These are phyloP conservation scores for Lentinula boryana DNA, from an alignment of 768 basidiomycete species.

Conservation along the genomic window DNA sequence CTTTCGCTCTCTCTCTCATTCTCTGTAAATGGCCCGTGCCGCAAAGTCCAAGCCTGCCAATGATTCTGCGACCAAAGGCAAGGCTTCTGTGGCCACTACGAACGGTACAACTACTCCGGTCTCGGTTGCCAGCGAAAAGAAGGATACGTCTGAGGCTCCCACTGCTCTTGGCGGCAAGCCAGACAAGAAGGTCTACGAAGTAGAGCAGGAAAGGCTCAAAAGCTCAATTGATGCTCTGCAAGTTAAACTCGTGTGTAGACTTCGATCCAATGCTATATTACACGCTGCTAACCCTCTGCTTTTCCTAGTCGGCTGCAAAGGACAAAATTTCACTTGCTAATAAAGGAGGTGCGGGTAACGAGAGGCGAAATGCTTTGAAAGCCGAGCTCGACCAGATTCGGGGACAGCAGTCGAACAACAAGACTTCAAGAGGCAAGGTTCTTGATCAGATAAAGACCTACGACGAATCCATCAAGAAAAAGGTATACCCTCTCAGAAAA, in stretches of 20 bases:
- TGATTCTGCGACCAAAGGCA: conserved; percentile 33
- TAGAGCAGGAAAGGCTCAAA: conserved; percentile 79
- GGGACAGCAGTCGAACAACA: conserved; percentile 71
- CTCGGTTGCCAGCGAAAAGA: conserved; percentile 28
- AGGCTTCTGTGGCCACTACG: conserved; percentile 31
- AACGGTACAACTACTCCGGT: conserved; percentile 46
- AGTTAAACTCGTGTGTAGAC: conserved; percentile 62
- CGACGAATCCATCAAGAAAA: conserved; percentile 76
- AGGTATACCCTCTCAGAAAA: conserved; percentile 38
- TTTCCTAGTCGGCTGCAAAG: conserved; percentile 53
- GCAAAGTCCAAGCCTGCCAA: conserved; percentile 48
- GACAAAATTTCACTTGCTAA: conserved; percentile 68
- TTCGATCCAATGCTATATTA: conserved; percentile 5
- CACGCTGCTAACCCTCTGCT: conserved; percentile 7
- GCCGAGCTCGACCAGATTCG: conserved; percentile 79
- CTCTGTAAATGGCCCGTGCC: conserved; percentile 33
- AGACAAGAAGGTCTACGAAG: conserved; percentile 80
- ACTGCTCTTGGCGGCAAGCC: conserved; percentile 51
- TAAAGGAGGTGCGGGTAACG: conserved; percentile 56
- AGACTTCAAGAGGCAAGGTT: conserved; percentile 62
- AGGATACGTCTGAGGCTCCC: conserved; percentile 37
- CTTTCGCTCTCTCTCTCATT: conserved; percentile 17
- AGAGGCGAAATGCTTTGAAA: conserved; percentile 65
- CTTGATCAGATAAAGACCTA: conserved; percentile 74
- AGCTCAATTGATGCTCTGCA: conserved; percentile 81